Percentiles rank a stretch among this genome's conserved stretches.
phyloP scores from a whole-genome alignment of 768 basidiomycete genomes.

The Agrocybe praecox region DNA sequence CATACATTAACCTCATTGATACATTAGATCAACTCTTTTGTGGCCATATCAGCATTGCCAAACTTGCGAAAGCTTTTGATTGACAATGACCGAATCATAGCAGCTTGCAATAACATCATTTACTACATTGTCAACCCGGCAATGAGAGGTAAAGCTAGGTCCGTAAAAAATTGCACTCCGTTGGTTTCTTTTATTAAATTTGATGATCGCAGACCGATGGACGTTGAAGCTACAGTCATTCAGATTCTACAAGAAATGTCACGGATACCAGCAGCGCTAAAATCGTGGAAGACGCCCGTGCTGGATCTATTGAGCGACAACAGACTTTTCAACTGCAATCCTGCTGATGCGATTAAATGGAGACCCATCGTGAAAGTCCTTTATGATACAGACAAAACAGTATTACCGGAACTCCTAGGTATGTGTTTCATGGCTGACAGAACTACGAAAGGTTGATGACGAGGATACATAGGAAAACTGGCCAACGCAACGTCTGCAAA shows the following conservation, averaged over 20 bases:
- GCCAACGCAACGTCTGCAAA: slow-evolving; percentile 89
- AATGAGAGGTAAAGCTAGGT: slow-evolving; percentile 79
- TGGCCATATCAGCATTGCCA: slow-evolving; percentile 71
- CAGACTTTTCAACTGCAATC: slow-evolving; percentile 79
- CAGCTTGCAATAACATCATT: slow-evolving; percentile 81
- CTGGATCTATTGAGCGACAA: slow-evolving; percentile 83
- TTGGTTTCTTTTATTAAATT: neutral
- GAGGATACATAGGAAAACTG: slow-evolving; percentile 56
- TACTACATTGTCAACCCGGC: slow-evolving; percentile 84
- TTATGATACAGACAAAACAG: slow-evolving; percentile 85
- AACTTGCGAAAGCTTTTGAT: slow-evolving; percentile 76
- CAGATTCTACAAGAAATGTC: slow-evolving; percentile 79
- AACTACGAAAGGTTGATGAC: slow-evolving; percentile 24
- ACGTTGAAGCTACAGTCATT: slow-evolving; percentile 69
- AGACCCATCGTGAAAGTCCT: slow-evolving; percentile 74
- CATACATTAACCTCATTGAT: slow-evolving; percentile 7
- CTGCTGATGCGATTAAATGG: slow-evolving; percentile 66
- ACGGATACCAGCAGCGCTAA: slow-evolving; percentile 72
- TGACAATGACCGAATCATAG: slow-evolving; percentile 81
- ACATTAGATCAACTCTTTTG: slow-evolving; percentile 68
- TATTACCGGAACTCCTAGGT: slow-evolving; percentile 86
- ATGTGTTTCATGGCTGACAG: slow-evolving; percentile 25
- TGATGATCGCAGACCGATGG: slow-evolving; percentile 60
- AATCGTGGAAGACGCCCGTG: slow-evolving; percentile 84
- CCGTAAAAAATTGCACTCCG: slow-evolving; percentile 13